Evolutionary conservation across 2,329 filamentous ascomycete species (phyloP), one percentile per base, ranked within the genome.

Genomic region (Fusarium virguliforme): DNA sequence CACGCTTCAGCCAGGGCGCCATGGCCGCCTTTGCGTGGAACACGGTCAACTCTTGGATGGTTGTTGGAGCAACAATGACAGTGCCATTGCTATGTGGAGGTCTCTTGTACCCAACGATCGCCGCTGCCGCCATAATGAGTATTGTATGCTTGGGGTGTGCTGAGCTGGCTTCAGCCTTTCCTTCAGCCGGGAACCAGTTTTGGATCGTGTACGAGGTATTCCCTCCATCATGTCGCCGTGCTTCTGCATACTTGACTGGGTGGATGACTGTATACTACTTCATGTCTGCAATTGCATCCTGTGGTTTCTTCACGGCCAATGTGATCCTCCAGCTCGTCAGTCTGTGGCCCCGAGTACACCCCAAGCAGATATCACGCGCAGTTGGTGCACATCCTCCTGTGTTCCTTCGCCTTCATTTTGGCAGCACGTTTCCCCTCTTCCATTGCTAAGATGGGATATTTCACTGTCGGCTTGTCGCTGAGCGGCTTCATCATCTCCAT

Each of bases 1-100:
- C 12, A 30, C 43, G 26, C 26, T 50, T 50, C 43, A 2, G 43
- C 12, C 6, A 7, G 26, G 9, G 4, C 24, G n/a, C 43, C 28
- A 15, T 12, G n/a, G 3, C 43, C n/a, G 6, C 10, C 15, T 50
- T 50, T 50, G 43, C 43, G 6, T 50, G 2, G 5, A 50, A 50
- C 15, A 50, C 43, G 28, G 43, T 26, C 28, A 50, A 50, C 6
- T 50, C 43, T 10, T 50, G 43, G 43, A 50, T 50, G 43, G 43
- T 50, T 3, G 26, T 50, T 30, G 43, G 43, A 30, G 28, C 43
- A 12, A 50, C 26, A 13, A 50, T 50, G 26, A 26, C 43, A 30
- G 43, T 50, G 9, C 43, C 43, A 8, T 26, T 50, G n/a, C 24
- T 50, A 12, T 30, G 28, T 13, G 40, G 40, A 18, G 43, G 43